A percentile compares a stretch with the other conserved stretches of the same genome.
These are phyloP conservation scores for Corymbia maculata DNA, from an alignment of 345 rosid species.

Conservation along the genomic window DNA sequence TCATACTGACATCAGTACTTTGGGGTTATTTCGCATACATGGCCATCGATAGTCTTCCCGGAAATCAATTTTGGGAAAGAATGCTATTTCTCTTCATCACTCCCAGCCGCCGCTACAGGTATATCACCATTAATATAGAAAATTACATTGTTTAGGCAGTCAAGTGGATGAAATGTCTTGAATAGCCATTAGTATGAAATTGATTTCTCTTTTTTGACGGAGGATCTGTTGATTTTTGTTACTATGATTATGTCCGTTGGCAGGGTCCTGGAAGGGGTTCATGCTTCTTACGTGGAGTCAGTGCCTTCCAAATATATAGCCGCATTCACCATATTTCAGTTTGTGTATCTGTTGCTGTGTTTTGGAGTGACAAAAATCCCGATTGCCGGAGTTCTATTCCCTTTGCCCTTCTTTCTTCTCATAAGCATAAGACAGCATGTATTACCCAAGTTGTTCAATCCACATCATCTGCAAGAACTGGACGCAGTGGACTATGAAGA, in stretches of 20 bases:
- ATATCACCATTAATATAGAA: not conserved
- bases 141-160: not conserved
- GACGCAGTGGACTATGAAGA: conserved; percentile 90
- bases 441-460: conserved; percentile 52
- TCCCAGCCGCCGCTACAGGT: conserved; percentile 66
- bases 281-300: conserved; percentile 66
- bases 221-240: not conserved
- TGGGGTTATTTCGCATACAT: conserved; percentile 91
- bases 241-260: not conserved
- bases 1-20: conserved; percentile 68
- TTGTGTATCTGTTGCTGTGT: conserved; percentile 53
- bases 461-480: conserved; percentile 38
- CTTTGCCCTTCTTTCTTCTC: conserved; percentile 75
- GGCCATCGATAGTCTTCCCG: conserved; percentile 90
- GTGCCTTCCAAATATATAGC: conserved; percentile 55
- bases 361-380: conserved; percentile 87
- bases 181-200: not conserved
- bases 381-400: conserved; percentile 75
- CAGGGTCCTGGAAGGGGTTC: conserved; percentile 65
- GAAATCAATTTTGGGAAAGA: conserved; percentile 87
- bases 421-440: conserved; percentile 57
- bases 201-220: not conserved
- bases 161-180: not conserved
- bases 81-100: conserved; percentile 50
- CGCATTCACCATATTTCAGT: conserved; percentile 51